A percentile compares a stretch with the other conserved stretches of the same genome.
Evolutionary conservation across 495 filamentous ascomycete genomes (phyloP).

Genomic region (Neurospora sp.): DNA sequence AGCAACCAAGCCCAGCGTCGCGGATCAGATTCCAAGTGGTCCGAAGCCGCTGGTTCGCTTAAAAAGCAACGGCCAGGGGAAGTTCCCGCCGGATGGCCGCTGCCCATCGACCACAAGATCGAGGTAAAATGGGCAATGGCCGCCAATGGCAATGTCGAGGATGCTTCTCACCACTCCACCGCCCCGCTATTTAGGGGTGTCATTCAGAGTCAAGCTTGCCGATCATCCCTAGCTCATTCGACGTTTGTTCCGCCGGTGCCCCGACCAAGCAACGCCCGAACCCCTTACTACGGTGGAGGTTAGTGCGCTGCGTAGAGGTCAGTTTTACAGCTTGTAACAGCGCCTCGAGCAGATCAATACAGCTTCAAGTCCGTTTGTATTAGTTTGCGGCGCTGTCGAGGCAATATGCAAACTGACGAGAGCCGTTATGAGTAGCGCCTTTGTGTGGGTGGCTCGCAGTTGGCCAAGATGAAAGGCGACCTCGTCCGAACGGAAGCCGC

Average conservation of each 20-base stretch:
- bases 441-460: not conserved
- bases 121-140: not conserved
- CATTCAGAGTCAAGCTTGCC: not conserved
- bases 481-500: not conserved
- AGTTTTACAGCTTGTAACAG: not conserved
- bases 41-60: not conserved
- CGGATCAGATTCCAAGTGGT: not conserved
- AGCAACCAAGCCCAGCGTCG: not conserved
- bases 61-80: not conserved
- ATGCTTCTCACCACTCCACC: not conserved
- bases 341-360: not conserved
- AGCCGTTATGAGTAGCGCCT: not conserved
- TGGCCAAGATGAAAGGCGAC: not conserved
- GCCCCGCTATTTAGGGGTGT: not conserved
- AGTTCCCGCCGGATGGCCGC: not conserved
- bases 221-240: not conserved
- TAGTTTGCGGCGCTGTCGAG: not conserved
- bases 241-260: not conserved
- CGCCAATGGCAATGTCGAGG: not conserved
- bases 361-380: not conserved
- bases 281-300: not conserved
- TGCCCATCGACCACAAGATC: not conserved
- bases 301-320: not conserved
- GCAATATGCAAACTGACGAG: not conserved
- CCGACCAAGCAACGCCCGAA: not conserved